A percentile compares a stretch with the other conserved stretches of the same genome.
Evolutionary conservation across 208 protist genomes (phyloP).

Genomic region (Tritrichomonas foetus): DNA sequence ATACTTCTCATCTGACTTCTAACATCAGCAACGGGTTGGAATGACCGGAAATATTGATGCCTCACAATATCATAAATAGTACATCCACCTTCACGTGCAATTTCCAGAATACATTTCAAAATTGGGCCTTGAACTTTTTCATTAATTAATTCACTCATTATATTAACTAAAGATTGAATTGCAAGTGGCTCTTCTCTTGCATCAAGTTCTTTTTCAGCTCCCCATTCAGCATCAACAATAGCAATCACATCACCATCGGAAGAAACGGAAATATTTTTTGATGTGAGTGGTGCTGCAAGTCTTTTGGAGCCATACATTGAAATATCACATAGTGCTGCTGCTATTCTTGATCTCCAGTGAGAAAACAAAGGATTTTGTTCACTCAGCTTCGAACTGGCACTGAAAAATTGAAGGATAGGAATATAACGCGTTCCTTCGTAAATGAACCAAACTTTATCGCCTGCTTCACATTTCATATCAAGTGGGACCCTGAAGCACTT

Average conservation of each 20-base stretch:
- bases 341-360: constrained; percentile 3
- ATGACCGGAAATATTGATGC: background rate
- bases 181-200: background rate
- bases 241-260: background rate
- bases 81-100: background rate
- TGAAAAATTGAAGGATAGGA: background rate
- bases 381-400: background rate
- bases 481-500: background rate
- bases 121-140: background rate
- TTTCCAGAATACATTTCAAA: background rate
- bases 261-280: background rate
- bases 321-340: background rate
- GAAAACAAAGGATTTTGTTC: background rate
- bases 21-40: background rate
- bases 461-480: background rate
- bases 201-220: background rate
- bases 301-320: constrained; percentile 16
- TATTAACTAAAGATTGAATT: background rate
- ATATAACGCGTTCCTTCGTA: background rate
- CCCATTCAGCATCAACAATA: constrained; percentile 19
- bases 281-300: background rate
- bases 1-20: background rate
- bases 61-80: constrained; percentile 21
- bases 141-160: background rate
- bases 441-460: constrained; percentile 18